phyloP scores from a whole-genome alignment of 768 basidiomycete genomes.

The Rhodotorula paludigena region DNA sequence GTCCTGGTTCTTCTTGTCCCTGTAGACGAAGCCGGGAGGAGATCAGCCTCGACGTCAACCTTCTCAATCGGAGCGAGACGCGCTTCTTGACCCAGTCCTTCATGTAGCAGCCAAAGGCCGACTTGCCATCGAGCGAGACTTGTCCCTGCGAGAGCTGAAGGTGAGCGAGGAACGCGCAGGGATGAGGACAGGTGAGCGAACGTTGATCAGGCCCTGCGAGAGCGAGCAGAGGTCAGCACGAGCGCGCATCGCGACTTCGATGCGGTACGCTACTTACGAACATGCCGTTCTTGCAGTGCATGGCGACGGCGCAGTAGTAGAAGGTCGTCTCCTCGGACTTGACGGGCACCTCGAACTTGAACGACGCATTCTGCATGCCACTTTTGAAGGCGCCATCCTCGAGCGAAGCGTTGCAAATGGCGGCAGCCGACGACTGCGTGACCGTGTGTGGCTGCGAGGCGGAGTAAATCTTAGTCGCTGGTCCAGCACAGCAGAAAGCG shows the following conservation, averaged over 20 bases:
- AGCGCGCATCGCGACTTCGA: background rate
- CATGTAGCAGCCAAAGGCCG: background rate
- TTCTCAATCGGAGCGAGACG: background rate
- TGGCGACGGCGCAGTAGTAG: slow-evolving; percentile 59
- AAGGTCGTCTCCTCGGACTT: background rate
- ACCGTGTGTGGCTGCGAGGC: slow-evolving; percentile 65
- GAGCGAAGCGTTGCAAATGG: slow-evolving; percentile 67
- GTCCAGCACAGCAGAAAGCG: no score
- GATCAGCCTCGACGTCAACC: background rate
- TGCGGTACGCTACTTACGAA: background rate
- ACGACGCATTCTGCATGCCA: slow-evolving; percentile 57
- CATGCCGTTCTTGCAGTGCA: slow-evolving; percentile 64
- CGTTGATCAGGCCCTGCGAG: slow-evolving; percentile 4
- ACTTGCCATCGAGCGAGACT: background rate
- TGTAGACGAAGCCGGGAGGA: background rate
- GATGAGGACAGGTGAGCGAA: background rate
- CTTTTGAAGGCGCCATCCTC: slow-evolving; percentile 58
- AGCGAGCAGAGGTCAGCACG: background rate
- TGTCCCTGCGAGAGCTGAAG: background rate
- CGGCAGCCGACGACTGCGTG: slow-evolving; percentile 65
- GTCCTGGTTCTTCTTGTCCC: background rate
- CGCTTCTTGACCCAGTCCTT: background rate
- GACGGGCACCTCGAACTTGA: slow-evolving; percentile 14
- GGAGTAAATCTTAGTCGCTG: no score
- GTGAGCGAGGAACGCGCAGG: background rate